A percentile compares a stretch with the other conserved stretches of the same genome.
phyloP scores from a whole-genome alignment of 139 green algal species.

The Nannochloris sp. region DNA sequence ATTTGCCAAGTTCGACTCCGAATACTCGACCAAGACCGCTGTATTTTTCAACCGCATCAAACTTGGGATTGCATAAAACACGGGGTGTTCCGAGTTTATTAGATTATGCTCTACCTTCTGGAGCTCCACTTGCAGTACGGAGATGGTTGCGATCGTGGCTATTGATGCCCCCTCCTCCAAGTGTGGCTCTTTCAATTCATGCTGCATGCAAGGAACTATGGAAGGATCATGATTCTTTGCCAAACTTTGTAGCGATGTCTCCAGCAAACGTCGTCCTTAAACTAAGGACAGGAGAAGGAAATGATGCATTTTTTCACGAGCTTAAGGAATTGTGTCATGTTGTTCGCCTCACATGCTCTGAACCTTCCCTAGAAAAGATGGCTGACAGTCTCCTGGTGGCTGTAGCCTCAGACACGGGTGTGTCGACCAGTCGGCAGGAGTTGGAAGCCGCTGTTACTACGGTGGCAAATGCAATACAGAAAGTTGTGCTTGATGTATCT shows the following conservation, averaged over 20 bases:
- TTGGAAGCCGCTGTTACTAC: neutral
- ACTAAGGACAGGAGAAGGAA: conserved; percentile 28
- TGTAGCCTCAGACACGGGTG: conserved; percentile 13
- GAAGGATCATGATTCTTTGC: conserved; percentile 19
- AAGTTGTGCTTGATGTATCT: conserved; percentile 14
- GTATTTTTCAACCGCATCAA: conserved; percentile 56
- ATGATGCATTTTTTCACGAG: conserved; percentile 31
- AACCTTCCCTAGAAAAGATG: neutral
- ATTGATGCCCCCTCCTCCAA: conserved; percentile 43
- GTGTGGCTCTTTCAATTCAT: conserved; percentile 17
- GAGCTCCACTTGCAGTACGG: conserved; percentile 6
- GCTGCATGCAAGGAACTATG: conserved; percentile 19
- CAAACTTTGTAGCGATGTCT: conserved; percentile 15
- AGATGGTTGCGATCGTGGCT: conserved; percentile 40
- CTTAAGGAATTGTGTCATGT: conserved; percentile 23
- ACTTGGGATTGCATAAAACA: conserved; percentile 60
- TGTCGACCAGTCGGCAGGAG: neutral
- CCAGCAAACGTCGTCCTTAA: conserved; percentile 37
- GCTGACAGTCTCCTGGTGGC: conserved; percentile 12
- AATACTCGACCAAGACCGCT: conserved; percentile 45
- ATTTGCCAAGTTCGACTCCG: conserved; percentile 1
- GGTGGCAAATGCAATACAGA: conserved; percentile 6
- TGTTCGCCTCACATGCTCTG: neutral
- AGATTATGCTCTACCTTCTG: conserved; percentile 21
- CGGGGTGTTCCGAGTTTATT: conserved; percentile 55